Base-by-base conservation (phyloP, 768 basidiomycete species). In the Boletus rubroflammeus region DNA sequence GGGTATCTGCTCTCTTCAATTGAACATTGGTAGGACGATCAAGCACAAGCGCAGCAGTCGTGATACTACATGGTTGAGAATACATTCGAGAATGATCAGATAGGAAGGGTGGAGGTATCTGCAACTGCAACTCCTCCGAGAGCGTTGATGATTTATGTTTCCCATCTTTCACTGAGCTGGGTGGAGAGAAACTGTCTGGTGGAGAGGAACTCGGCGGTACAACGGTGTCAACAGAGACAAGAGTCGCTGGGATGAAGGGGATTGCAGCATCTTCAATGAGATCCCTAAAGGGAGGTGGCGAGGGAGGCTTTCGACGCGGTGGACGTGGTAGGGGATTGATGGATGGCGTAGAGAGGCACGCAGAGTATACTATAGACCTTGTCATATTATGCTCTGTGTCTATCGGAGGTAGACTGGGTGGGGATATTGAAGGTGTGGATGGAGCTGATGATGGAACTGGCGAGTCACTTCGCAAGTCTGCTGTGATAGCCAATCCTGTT, bases 391-490 rank as follows among this genome's bases (percentile, higher is more conserved):
- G n/a, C 34, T 54, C 53, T 7, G 26, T 40, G n/a, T 71, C 69
- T 35, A 51, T 59, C 14, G 69, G 68, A 25, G 76, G 75, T 15
- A 81, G 62, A 53, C 72, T 76, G 1, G 75, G 67, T 9, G 80
- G 77, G 57, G 81, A 80, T 28, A 80, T 73, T 0, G 82, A 81
- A 44, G 80, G 79, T 43, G 75, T 78, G 19, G 79, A 79, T 43
- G 72, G 75, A 39, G 75, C 66, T 26, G 67, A 61, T 4, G 75
- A 78, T 13, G 53, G 48, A 28, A 40, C 32, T 8, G 50, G 47
- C 11, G 50, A 53, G 40, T 50, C 43, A 19, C 11, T 23, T 59
- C 28, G 50, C 43, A 53, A 65, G 34, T 60, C 61, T 47, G 56
- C 62, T 34, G 63, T 67, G 45, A 67, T 60, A 23, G 59, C 53